phyloP scores from a whole-genome alignment of 2,329 filamentous ascomycete genomes.

The Fusarium chaquense region DNA sequence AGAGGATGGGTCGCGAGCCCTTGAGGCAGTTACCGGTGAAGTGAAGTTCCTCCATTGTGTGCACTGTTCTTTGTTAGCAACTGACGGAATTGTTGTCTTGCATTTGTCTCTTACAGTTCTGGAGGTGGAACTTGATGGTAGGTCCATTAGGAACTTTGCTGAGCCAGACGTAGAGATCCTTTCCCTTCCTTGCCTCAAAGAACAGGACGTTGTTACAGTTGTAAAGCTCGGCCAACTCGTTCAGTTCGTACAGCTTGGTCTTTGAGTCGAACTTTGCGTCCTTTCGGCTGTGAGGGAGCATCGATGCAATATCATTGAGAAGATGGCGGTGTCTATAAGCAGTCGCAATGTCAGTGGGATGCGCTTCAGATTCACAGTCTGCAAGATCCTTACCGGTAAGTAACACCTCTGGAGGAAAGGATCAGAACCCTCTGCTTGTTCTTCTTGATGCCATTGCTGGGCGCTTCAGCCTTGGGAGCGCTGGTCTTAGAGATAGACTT shows the following conservation, averaged over 20 bases:
- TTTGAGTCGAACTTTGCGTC: conserved; percentile 98
- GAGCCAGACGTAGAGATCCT: conserved; percentile 95
- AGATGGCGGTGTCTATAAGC: conserved; percentile 85
- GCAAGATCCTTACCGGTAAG: conserved; percentile 72
- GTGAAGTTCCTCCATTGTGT: conserved; percentile 96
- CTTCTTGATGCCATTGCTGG: conserved; percentile 65
- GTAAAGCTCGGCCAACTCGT: conserved; percentile 81
- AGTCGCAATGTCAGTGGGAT: conserved; percentile 31
- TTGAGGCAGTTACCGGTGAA: conserved; percentile 98
- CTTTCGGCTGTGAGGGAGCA: conserved; percentile 92
- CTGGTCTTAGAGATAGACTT: conserved; percentile 76
- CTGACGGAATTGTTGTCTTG: background rate
- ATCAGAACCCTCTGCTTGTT: conserved; percentile 86
- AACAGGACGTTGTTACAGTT: conserved; percentile 96
- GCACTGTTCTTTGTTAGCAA: conserved; percentile 66
- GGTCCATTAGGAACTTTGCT: conserved; percentile 83
- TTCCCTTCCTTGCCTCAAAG: conserved; percentile 93
- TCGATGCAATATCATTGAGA: conserved; percentile 85
- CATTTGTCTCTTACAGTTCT: conserved; percentile 69
- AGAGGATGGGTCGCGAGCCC: conserved; percentile 89
- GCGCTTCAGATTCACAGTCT: conserved; percentile 15
- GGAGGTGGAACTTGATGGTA: conserved; percentile 76
- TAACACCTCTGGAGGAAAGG: conserved; percentile 91
- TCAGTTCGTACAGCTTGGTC: conserved; percentile 84
- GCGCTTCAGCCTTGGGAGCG: conserved; percentile 62